Conservation (phyloP, 2,329 filamentous ascomycete genomes). For the Xylaria digitata region DNA sequence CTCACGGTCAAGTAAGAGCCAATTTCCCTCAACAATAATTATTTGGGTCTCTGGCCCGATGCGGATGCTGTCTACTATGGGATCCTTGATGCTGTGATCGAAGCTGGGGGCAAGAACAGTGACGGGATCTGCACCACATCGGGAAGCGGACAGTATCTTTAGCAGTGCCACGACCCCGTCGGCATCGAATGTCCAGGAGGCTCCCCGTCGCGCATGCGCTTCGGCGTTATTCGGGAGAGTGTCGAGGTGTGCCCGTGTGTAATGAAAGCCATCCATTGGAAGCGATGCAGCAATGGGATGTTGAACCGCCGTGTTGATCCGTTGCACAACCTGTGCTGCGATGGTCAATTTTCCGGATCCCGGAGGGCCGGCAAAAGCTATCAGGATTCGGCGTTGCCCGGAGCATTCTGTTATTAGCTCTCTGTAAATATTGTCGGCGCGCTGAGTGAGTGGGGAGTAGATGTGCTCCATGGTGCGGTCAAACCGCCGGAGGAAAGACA, state of each 20-base stretch:
- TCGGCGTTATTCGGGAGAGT: slow-evolving; percentile 49
- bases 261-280: slow-evolving; percentile 49
- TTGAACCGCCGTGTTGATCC: slow-evolving; percentile 22
- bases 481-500: not conserved
- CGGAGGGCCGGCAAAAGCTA: slow-evolving; percentile 42
- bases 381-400: slow-evolving; percentile 33
- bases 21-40: slow-evolving; percentile 44
- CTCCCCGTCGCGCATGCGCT: slow-evolving; percentile 49
- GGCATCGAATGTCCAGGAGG: slow-evolving; percentile 52
- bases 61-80: slow-evolving; percentile 36
- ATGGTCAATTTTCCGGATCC: slow-evolving; percentile 46
- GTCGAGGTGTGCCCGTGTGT: slow-evolving; percentile 43
- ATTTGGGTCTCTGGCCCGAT: slow-evolving; percentile 35
- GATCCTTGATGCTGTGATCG: slow-evolving; percentile 45
- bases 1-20: slow-evolving; percentile 48
- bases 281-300: slow-evolving; percentile 40
- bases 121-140: slow-evolving; percentile 1
- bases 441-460: slow-evolving; percentile 16
- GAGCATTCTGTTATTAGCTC: not conserved
- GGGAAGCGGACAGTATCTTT: slow-evolving; percentile 33
- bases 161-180: slow-evolving; percentile 41
- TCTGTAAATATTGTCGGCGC: slow-evolving; percentile 11
- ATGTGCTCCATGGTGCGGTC: slow-evolving; percentile 17
- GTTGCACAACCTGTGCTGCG: slow-evolving; percentile 33
- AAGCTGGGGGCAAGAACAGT: slow-evolving; percentile 41